Conservation (phyloP, 2,329 filamentous ascomycete species). For the Curvularia sp. region DNA sequence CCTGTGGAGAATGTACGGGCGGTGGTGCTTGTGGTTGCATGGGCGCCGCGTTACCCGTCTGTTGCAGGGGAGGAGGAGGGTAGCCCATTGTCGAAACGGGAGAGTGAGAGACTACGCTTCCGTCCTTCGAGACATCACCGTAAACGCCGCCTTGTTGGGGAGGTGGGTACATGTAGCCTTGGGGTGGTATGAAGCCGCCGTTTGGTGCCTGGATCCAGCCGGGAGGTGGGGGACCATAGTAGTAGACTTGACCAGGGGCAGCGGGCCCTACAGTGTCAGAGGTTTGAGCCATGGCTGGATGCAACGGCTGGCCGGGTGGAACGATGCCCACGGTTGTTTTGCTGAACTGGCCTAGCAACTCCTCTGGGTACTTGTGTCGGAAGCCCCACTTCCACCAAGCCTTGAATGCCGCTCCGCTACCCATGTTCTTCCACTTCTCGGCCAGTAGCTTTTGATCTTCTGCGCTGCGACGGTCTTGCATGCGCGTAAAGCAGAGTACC, state of each 20-base stretch:
- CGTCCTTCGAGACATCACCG: constrained; percentile 23
- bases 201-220: constrained; percentile 30
- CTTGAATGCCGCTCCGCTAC: constrained; percentile 39
- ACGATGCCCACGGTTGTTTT: constrained; percentile 40
- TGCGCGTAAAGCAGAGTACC: constrained; percentile 44
- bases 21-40: not conserved
- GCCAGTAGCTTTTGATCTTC: constrained; percentile 43
- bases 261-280: constrained; percentile 21
- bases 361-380: constrained; percentile 38
- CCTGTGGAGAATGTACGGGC: constrained; percentile 20
- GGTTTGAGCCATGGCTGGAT: constrained; percentile 35
- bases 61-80: constrained; percentile 1
- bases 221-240: constrained; percentile 34
- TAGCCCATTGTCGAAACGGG: constrained; percentile 12
- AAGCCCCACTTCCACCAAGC: constrained; percentile 47
- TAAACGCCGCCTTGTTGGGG: constrained; percentile 30
- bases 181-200: constrained; percentile 28
- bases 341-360: constrained; percentile 42
- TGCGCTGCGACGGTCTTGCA: constrained; percentile 39
- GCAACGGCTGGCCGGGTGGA: constrained; percentile 34
- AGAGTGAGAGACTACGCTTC: constrained; percentile 18
- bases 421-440: constrained; percentile 42
- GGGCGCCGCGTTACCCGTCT: not conserved
- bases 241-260: constrained; percentile 31
- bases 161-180: constrained; percentile 25